Evolutionary conservation across 495 filamentous ascomycete genomes (phyloP).

Genomic region (Neurospora tetrasperma): DNA sequence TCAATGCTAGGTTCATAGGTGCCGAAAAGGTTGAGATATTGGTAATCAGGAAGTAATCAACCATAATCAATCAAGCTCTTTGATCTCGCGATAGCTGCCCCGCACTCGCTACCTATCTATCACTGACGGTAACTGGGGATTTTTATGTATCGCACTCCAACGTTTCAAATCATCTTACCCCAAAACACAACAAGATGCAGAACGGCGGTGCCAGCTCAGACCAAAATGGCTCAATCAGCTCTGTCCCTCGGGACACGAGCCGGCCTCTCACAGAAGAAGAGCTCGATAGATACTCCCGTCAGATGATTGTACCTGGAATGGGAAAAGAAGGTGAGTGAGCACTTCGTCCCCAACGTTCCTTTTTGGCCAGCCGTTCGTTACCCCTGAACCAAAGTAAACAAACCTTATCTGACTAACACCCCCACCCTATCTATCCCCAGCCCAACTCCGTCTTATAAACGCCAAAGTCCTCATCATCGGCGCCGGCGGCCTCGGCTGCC

Average conservation of each 20-base stretch:
- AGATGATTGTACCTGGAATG: slow-evolving; percentile 82
- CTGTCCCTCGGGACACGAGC: not conserved
- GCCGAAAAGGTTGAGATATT: not conserved
- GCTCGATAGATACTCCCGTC: slow-evolving; percentile 65
- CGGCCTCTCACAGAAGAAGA: slow-evolving; percentile 18
- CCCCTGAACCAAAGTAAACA: not conserved
- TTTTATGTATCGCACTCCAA: not conserved
- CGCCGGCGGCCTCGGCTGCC: slow-evolving; percentile 85
- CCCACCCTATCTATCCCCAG: slow-evolving; percentile 26
- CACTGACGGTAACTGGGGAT: not conserved
- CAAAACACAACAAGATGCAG: not conserved
- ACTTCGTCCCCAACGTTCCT: not conserved
- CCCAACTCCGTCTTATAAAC: slow-evolving; percentile 66
- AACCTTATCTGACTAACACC: slow-evolving; percentile 5
- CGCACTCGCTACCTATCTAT: not conserved
- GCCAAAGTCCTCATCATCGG: slow-evolving; percentile 76
- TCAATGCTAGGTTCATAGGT: not conserved
- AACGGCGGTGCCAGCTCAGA: not conserved
- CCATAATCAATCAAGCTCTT: not conserved
- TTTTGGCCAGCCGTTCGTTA: not conserved
- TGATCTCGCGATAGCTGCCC: not conserved
- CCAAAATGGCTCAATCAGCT: not conserved
- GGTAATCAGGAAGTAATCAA: not conserved
- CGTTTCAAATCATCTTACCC: not conserved
- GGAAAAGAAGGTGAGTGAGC: slow-evolving; percentile 62